These are phyloP conservation scores for Akanthomyces muscarius DNA, from an alignment of 2,329 filamentous ascomycete genomes.

Conservation along the genomic window DNA sequence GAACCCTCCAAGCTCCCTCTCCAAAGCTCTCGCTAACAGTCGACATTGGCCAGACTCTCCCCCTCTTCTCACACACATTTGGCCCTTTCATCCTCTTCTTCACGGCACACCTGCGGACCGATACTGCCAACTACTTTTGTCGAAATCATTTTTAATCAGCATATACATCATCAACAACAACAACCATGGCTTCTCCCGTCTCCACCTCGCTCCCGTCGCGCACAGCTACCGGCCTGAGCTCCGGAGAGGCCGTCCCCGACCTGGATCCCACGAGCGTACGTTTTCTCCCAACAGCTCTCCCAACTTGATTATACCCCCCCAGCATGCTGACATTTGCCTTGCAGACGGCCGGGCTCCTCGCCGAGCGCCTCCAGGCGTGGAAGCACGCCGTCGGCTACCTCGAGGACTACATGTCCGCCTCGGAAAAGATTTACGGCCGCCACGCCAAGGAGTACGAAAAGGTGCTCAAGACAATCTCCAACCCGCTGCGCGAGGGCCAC, in stretches of 20 bases:
- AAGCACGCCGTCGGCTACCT: slow-evolving; percentile 90
- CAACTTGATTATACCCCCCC: background rate
- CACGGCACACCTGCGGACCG: background rate
- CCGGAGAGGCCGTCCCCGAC: slow-evolving; percentile 57
- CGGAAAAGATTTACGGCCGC: slow-evolving; percentile 79
- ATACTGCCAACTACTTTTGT: background rate
- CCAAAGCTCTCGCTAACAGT: background rate
- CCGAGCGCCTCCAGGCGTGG: slow-evolving; percentile 88
- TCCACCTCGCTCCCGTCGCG: slow-evolving; percentile 40
- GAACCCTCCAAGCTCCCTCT: background rate
- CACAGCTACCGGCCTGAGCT: slow-evolving; percentile 44
- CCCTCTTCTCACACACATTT: background rate
- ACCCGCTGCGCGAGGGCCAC: slow-evolving; percentile 81
- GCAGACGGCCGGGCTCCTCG: slow-evolving; percentile 73
- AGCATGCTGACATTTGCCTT: background rate
- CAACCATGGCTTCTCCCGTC: slow-evolving; percentile 14
- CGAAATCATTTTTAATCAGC: background rate
- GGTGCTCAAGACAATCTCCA: slow-evolving; percentile 85
- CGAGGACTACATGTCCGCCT: slow-evolving; percentile 81
- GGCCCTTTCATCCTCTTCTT: too few relatives aligned
- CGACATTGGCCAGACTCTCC: background rate
- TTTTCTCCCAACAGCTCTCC: slow-evolving; percentile 17
- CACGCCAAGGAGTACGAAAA: slow-evolving; percentile 95
- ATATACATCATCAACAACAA: background rate
- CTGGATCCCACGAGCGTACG: slow-evolving; percentile 55